Evolutionary conservation across 208 protist species (phyloP).

Genomic region (Trypanosoma brucei): DNA sequence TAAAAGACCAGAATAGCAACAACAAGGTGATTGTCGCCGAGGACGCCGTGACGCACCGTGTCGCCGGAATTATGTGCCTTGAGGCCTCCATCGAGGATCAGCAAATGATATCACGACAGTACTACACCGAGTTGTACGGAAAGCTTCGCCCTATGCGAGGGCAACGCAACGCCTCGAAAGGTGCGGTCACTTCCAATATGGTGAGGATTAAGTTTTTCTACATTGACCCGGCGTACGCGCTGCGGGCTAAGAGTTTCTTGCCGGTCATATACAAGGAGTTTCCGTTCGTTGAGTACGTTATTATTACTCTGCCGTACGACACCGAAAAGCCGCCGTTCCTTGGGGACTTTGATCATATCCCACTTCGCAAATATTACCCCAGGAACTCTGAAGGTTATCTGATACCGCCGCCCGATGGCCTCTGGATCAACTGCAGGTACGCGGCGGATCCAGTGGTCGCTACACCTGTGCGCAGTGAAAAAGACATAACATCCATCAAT

Average conservation of each 20-base stretch:
- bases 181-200: slow-evolving; percentile 27
- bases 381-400: slow-evolving; percentile 59
- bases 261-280: slow-evolving; percentile 73
- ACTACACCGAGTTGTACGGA: slow-evolving; percentile 66
- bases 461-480: background rate
- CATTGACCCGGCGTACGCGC: slow-evolving; percentile 70
- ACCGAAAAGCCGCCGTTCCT: slow-evolving; percentile 74
- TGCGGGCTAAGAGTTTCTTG: slow-evolving; percentile 58
- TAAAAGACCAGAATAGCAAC: slow-evolving; percentile 74
- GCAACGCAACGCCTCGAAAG: slow-evolving; percentile 6
- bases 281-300: slow-evolving; percentile 63
- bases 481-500: slow-evolving; percentile 12
- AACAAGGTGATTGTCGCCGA: slow-evolving; percentile 84
- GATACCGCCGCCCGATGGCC: slow-evolving; percentile 51
- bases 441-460: slow-evolving; percentile 22
- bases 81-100: slow-evolving; percentile 62
- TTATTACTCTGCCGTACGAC: slow-evolving; percentile 65
- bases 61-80: slow-evolving; percentile 80
- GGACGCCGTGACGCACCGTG: slow-evolving; percentile 56
- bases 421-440: slow-evolving; percentile 75
- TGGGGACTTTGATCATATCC: slow-evolving; percentile 64
- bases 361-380: slow-evolving; percentile 77
- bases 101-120: slow-evolving; percentile 45
- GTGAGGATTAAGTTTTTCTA: slow-evolving; percentile 82
- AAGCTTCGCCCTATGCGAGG: slow-evolving; percentile 35